Evolutionary conservation across 2,329 filamentous ascomycete species (phyloP).

Genomic region (Lasiodiplodia gonubiensis): DNA sequence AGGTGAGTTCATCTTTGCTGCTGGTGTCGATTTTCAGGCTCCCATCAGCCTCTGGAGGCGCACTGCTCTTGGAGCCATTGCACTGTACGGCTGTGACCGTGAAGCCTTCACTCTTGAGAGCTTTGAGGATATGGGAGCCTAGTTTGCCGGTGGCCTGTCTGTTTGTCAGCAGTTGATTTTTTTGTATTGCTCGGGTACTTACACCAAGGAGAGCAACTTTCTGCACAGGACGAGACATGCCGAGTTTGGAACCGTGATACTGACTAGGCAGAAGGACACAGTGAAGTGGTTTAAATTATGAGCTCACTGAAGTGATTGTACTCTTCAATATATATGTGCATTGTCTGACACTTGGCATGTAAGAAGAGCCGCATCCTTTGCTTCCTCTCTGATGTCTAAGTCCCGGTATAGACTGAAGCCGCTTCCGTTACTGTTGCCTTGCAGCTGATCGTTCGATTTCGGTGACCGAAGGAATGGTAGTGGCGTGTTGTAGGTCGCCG

Average conservation of each 20-base stretch:
- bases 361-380: neutral
- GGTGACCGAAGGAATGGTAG: neutral
- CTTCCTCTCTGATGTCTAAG: neutral
- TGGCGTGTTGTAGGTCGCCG: neutral
- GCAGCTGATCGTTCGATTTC: neutral
- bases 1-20: conserved; percentile 10
- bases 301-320: neutral
- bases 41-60: neutral
- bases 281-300: neutral
- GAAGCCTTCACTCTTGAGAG: conserved; percentile 5
- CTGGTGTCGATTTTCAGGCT: conserved; percentile 12
- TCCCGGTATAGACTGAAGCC: neutral
- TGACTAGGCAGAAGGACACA: neutral
- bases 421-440: neutral
- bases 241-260: neutral
- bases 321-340: neutral
- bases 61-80: neutral
- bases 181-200: neutral
- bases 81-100: conserved; percentile 21
- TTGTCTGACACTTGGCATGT: neutral
- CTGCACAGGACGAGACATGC: neutral
- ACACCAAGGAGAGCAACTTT: conserved; percentile 5
- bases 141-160: conserved; percentile 20
- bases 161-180: neutral
- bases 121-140: conserved; percentile 21